Percentiles rank a stretch among this genome's conserved stretches.
These are phyloP conservation scores for Crithidia expoeki DNA, from an alignment of 208 protist genomes.

Conservation along the genomic window DNA sequence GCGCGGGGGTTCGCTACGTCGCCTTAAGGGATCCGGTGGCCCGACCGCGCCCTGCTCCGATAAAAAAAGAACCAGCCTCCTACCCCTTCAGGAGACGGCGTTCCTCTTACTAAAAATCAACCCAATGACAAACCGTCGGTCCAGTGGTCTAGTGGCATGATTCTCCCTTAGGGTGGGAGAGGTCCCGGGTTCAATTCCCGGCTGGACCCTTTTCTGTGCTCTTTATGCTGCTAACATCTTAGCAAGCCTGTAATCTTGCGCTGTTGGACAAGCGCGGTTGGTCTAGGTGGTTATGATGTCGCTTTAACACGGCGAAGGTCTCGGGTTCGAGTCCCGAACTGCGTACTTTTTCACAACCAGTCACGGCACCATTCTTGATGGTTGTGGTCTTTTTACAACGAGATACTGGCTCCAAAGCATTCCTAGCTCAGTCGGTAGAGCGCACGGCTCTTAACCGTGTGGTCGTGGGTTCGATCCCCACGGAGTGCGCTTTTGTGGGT, in stretches of 20 bases:
- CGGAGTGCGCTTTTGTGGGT: slow-evolving; percentile 73
- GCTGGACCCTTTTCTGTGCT: slow-evolving; percentile 82
- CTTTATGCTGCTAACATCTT: no score
- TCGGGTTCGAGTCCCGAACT: slow-evolving; percentile 90
- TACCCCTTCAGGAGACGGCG: no score
- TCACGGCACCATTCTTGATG: no score
- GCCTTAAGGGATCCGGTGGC: no score
- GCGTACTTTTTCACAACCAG: slow-evolving; percentile 90
- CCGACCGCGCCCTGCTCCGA: no score
- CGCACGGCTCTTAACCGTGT: slow-evolving; percentile 97
- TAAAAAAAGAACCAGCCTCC: no score
- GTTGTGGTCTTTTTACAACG: no score
- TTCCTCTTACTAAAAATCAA: no score
- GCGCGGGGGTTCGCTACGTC: no score
- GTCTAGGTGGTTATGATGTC: slow-evolving; percentile 94
- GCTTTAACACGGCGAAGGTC: slow-evolving; percentile 94
- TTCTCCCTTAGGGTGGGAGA: slow-evolving; percentile 94
- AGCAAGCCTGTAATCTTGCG: no score
- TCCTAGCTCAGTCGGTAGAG: slow-evolving; percentile 98
- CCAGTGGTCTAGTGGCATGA: slow-evolving; percentile 94
- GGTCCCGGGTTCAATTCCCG: slow-evolving; percentile 89
- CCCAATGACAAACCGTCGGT: no score
- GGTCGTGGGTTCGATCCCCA: slow-evolving; percentile 97
- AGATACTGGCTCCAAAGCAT: no score
- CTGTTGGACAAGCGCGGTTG: slow-evolving; percentile 78